phyloP scores from a whole-genome alignment of 768 basidiomycete species.

The Coprinellus micaceus region DNA sequence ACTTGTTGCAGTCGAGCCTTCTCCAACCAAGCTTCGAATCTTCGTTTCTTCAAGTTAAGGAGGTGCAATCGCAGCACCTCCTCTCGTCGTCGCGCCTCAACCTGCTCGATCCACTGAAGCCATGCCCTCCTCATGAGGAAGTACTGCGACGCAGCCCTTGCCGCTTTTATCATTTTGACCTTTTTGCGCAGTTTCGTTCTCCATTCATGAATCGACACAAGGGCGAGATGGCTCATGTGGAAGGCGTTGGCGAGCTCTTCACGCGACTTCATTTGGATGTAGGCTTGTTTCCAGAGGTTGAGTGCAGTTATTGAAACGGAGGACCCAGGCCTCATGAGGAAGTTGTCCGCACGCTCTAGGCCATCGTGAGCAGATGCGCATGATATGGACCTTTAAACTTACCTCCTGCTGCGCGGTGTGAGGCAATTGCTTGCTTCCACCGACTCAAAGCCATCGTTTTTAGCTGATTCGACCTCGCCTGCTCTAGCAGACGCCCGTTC shows the following conservation, averaged over 20 bases:
- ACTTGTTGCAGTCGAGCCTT: background rate
- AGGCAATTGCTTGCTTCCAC: background rate
- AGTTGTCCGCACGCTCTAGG: constrained; percentile 4
- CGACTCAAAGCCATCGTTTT: background rate
- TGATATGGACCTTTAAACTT: background rate
- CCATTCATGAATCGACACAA: constrained; percentile 36
- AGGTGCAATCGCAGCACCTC: constrained; percentile 28
- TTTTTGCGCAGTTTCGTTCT: constrained; percentile 48
- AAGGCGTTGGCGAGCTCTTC: constrained; percentile 5
- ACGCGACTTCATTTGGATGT: background rate
- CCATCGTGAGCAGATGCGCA: background rate
- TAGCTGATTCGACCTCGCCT: background rate
- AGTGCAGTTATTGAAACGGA: background rate
- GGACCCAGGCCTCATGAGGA: background rate
- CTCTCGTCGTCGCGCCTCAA: constrained; percentile 42
- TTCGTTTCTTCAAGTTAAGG: constrained; percentile 37
- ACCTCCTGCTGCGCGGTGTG: background rate
- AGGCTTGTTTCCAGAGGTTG: background rate
- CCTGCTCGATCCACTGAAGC: constrained; percentile 44
- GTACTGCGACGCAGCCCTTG: constrained; percentile 49
- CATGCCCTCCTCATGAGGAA: constrained; percentile 47
- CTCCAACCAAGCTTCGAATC: constrained; percentile 16
- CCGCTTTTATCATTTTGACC: constrained; percentile 49
- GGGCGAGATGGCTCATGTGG: constrained; percentile 1
- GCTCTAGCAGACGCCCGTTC: background rate